Evolutionary conservation across 2,329 filamentous ascomycete genomes (phyloP).

Genomic region (Fusarium xylarioides): DNA sequence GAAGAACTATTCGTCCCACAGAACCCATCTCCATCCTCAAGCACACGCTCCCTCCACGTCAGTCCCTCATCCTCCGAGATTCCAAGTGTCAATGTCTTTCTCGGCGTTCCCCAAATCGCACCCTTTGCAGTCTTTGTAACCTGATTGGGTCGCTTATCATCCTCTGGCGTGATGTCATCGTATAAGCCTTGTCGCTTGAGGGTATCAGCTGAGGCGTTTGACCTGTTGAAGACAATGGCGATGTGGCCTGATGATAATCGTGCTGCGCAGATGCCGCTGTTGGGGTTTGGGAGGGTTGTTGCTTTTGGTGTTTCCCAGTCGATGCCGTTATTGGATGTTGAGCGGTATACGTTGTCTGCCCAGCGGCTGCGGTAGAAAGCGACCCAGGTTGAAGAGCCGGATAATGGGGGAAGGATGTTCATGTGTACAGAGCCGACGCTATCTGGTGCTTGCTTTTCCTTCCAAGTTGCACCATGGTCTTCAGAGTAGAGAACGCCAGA

Average conservation of each 20-base stretch:
- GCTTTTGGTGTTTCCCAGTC: conserved; percentile 49
- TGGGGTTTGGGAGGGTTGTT: conserved; percentile 53
- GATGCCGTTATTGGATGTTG: conserved; percentile 51
- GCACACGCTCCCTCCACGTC: conserved; percentile 50
- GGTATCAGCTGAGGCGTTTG: conserved; percentile 45
- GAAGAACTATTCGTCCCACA: conserved; percentile 57
- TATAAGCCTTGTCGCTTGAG: conserved; percentile 52
- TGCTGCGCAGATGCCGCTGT: conserved; percentile 53
- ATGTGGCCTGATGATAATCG: conserved; percentile 49
- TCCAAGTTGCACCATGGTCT: conserved; percentile 52
- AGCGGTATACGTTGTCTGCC: conserved; percentile 55
- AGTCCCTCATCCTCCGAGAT: conserved; percentile 49
- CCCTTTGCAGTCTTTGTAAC: conserved; percentile 47
- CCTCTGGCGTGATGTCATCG: conserved; percentile 54
- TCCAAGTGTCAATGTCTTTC: conserved; percentile 48
- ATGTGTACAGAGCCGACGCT: conserved; percentile 55
- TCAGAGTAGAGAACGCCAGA: conserved; percentile 50
- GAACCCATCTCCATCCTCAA: conserved; percentile 56
- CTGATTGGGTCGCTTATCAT: conserved; percentile 52
- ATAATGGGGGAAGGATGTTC: conserved; percentile 49
- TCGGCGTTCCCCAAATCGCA: conserved; percentile 55
- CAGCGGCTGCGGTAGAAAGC: conserved; percentile 55
- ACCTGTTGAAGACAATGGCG: conserved; percentile 54
- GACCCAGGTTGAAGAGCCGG: conserved; percentile 42
- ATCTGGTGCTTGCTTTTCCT: conserved; percentile 48